Conservation (phyloP, 352 stramenopile species). For the Globisporangium okanoganense region DNA sequence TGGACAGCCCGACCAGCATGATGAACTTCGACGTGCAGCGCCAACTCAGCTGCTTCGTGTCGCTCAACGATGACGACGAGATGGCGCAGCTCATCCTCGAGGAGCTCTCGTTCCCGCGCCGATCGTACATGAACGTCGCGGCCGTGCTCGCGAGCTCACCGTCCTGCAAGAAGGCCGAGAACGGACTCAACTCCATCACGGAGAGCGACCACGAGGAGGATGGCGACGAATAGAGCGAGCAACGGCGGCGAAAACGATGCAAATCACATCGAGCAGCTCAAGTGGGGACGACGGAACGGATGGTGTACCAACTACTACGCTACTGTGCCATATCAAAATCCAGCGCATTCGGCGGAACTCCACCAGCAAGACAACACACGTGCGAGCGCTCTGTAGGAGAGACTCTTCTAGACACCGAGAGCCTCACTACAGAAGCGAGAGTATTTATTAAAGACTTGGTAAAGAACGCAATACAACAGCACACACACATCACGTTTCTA, state of each 20-base stretch:
- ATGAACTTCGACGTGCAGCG: slow-evolving; percentile 40
- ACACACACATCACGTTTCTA: neutral
- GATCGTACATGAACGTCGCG: slow-evolving; percentile 54
- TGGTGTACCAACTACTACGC: slow-evolving; percentile 16
- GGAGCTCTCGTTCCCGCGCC: slow-evolving; percentile 57
- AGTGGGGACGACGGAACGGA: slow-evolving; percentile 7
- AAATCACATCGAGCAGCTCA: neutral
- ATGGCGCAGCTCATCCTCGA: slow-evolving; percentile 74
- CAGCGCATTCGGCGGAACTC: neutral
- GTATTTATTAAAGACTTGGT: slow-evolving; percentile 7
- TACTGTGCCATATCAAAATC: slow-evolving; percentile 22
- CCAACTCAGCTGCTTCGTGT: slow-evolving; percentile 75
- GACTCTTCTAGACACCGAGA: neutral
- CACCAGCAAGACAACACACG: neutral
- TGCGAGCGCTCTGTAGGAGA: neutral
- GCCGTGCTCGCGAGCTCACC: slow-evolving; percentile 61
- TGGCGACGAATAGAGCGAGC: slow-evolving; percentile 6
- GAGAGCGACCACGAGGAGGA: slow-evolving; percentile 57
- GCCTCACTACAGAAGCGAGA: neutral
- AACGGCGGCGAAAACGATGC: neutral
- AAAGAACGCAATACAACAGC: neutral
- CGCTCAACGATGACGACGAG: slow-evolving; percentile 63
- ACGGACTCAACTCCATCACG: slow-evolving; percentile 65
- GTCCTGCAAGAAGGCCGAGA: slow-evolving; percentile 41
- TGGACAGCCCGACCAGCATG: slow-evolving; percentile 31